These are phyloP conservation scores for Pulveroboletus sp. DNA, from an alignment of 1,284 basidiomycete species.

Conservation along the genomic window DNA sequence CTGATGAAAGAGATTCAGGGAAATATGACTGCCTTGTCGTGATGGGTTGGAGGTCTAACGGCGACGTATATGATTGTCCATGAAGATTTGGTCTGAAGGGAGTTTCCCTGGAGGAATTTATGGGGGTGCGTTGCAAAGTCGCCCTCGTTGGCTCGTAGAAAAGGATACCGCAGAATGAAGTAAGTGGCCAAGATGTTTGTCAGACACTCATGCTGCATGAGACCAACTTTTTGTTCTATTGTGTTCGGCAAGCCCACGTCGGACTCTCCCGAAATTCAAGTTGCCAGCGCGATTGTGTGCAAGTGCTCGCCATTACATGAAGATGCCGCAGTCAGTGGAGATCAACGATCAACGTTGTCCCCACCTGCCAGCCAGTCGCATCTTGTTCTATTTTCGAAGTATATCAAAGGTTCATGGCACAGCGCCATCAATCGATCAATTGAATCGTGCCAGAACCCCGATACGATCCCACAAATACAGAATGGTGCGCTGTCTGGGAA, in stretches of 20 bases:
- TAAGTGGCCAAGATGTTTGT: not conserved
- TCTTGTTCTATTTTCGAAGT: not conserved
- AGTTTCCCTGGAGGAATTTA: not conserved
- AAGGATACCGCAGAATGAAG: not conserved
- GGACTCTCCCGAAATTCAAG: not conserved
- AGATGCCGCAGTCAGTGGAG: not conserved
- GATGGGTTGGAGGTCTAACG: not conserved
- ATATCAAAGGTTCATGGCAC: not conserved
- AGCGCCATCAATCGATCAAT: no score
- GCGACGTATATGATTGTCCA: no score
- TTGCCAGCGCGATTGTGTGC: not conserved
- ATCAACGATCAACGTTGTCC: no score
- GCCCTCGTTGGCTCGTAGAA: not conserved
- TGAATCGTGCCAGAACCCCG: no score
- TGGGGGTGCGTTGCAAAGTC: not conserved
- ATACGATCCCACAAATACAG: no score
- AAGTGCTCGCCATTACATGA: not conserved
- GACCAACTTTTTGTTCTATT: not conserved
- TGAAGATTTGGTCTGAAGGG: not conserved
- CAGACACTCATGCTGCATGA: not conserved
- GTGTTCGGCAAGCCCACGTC: not conserved
- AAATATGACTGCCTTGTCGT: not conserved
- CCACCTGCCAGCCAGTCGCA: not conserved
- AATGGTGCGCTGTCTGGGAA: no score
- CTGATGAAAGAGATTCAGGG: not conserved